Conservation (phyloP, 2,329 filamentous ascomycete genomes). For the Clonostachys sp. region DNA sequence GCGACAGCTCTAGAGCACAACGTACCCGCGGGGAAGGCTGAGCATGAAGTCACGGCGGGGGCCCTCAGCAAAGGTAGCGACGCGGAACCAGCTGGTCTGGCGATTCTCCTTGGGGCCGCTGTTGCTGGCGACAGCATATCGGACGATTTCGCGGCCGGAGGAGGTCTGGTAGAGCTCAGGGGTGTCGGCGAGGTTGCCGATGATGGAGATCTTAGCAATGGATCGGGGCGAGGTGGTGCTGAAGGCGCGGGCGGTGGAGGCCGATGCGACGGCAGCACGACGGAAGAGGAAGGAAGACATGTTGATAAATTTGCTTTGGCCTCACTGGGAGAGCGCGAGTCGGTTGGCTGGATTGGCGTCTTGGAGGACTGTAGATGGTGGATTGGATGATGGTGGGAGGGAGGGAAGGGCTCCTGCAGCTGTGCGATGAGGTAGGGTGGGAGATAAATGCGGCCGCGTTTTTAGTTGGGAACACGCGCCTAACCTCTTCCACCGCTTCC, state of each 20-base stretch:
- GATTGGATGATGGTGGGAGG: not conserved
- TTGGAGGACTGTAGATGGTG: not conserved
- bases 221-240: conserved; percentile 62
- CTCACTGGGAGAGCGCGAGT: too few relatives aligned
- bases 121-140: conserved; percentile 71
- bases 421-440: not conserved
- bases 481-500: too few relatives aligned
- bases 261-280: conserved; percentile 42
- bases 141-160: conserved; percentile 69
- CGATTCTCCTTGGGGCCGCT: conserved; percentile 64
- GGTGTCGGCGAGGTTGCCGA: conserved; percentile 76
- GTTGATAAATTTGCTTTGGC: conserved; percentile 1
- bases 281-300: conserved; percentile 49
- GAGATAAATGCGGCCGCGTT: too few relatives aligned
- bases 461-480: too few relatives aligned
- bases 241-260: conserved; percentile 62
- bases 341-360: not conserved
- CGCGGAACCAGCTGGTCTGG: conserved; percentile 79
- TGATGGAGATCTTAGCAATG: conserved; percentile 77
- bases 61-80: conserved; percentile 71
- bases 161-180: conserved; percentile 72
- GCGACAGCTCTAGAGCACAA: conserved; percentile 14
- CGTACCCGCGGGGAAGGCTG: conserved; percentile 79
- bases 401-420: not conserved
- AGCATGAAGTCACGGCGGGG: conserved; percentile 67